Base-by-base conservation (phyloP, 2,329 filamentous ascomycete genomes). In the Pseudogymnoascus sp. region DNA sequence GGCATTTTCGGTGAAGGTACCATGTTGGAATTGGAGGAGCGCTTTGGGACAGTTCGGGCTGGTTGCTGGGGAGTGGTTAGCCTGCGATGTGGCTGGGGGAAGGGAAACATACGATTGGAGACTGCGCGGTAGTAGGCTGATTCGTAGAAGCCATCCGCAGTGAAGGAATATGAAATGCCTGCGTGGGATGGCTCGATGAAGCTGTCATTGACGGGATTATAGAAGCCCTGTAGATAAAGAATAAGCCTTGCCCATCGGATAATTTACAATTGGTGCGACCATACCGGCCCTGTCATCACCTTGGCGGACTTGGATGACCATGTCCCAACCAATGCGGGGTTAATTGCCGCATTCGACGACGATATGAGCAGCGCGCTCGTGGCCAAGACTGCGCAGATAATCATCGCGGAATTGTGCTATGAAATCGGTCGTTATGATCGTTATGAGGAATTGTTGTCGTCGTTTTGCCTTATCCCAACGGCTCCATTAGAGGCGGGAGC, bases 141-240 rank as follows among this genome's bases (percentile, higher is more conserved):
- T 75, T 91, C 88, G 71, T 81, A 91, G 73, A 81, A 79, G 21
- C 87, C 87, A 71, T 89, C 84, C 42, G 75, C 77, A 3, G 85
- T 86, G 74, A 91, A 91, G 10, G 88, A 90, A 76, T 89, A 91
- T 14, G 87, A 89, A 67, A 89, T 88, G 23, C 88, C 88, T 0
- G 87, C 83, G 66, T 84, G 78, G 6, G 76, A 77, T 14, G 88
- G 88, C 74, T 91, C 88, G 68, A 84, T 83, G 66, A 91, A 79
- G 66, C 77, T 78, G 69, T 90, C 88, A 63, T 84, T 81, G 61
- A 84, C 76, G 3, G 86, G 84, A 74, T 90, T 83, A 70, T 89
- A 90, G 75, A 90, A 90, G 69, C 79, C 82, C 87, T 90, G 66
- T 61, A 63, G 23, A 34, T 34, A 18, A 51, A n/a, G 12, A 12